These are phyloP conservation scores for Eimeria sp. DNA, from an alignment of 169 alveolate genomes.

Conservation along the genomic window DNA sequence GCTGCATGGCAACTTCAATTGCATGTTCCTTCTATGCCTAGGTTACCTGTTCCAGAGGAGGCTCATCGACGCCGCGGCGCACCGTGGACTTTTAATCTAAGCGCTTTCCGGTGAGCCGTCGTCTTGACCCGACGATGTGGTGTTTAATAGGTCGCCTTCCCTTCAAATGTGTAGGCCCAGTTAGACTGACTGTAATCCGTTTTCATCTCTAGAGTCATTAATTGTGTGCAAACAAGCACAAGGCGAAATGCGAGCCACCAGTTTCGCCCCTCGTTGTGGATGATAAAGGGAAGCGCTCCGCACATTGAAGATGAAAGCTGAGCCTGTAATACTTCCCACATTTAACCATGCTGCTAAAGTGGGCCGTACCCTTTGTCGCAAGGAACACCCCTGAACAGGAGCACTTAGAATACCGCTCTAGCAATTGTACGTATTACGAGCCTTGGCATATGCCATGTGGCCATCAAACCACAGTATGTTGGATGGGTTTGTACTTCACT, in stretches of 20 bases:
- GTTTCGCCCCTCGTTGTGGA: not conserved
- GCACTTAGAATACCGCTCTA: not conserved
- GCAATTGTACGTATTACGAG: not conserved
- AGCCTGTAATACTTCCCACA: not conserved
- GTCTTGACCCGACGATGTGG: not conserved
- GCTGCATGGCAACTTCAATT: not conserved
- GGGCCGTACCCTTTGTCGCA: not conserved
- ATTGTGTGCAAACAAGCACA: not conserved
- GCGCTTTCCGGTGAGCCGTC: not conserved
- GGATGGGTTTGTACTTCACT: not conserved
- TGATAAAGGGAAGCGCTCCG: constrained; percentile 5
- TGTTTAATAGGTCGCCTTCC: not conserved
- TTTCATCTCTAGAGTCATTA: not conserved
- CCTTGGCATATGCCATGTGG: not conserved
- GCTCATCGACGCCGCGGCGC: constrained; percentile 19
- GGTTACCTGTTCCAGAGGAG: not conserved
- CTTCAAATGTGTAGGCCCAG: no score
- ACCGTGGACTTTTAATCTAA: constrained; percentile 13
- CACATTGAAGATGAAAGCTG: not conserved
- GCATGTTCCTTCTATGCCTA: not conserved
- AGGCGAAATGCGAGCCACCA: not conserved
- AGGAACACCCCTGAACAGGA: not conserved
- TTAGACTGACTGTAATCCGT: not conserved
- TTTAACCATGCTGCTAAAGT: not conserved
- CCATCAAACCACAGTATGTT: not conserved